Evolutionary conservation across 2,329 filamentous ascomycete genomes (phyloP).

Genomic region (Colletotrichum costaricense): DNA sequence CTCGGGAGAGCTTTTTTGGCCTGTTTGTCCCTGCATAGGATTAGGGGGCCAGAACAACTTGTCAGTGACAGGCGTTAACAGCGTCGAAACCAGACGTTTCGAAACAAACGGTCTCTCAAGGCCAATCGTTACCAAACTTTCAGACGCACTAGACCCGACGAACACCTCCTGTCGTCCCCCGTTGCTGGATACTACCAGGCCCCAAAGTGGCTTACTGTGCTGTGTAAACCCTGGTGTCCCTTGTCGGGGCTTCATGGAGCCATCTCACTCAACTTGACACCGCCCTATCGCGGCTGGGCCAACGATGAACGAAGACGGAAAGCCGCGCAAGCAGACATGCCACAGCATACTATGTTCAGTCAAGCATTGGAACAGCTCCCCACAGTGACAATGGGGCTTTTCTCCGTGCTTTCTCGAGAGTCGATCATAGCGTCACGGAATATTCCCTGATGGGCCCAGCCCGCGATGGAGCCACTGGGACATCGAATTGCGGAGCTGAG

Average conservation of each 20-base stretch:
- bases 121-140: slow-evolving; percentile 16
- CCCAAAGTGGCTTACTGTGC: no score
- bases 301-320: background rate
- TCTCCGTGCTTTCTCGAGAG: background rate
- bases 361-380: slow-evolving; percentile 5
- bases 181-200: background rate
- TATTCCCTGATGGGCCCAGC: slow-evolving; percentile 8
- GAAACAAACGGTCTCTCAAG: slow-evolving; percentile 22
- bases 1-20: background rate
- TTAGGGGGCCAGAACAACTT: background rate
- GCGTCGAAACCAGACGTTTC: slow-evolving; percentile 16
- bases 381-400: background rate
- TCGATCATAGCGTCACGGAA: slow-evolving; percentile 17
- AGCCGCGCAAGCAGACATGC: slow-evolving; percentile 27
- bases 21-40: background rate
- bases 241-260: slow-evolving; percentile 3
- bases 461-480: slow-evolving; percentile 7
- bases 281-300: slow-evolving; percentile 5
- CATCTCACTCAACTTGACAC: slow-evolving; percentile 28
- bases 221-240: background rate
- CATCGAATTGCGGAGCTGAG: slow-evolving; percentile 14
- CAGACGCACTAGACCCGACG: slow-evolving; percentile 7
- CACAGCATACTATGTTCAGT: background rate
- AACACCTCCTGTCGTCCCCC: slow-evolving; percentile 6
- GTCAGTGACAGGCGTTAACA: background rate